Base-by-base conservation (phyloP, 257 asterid species). In the Solanum phureja region DNA sequence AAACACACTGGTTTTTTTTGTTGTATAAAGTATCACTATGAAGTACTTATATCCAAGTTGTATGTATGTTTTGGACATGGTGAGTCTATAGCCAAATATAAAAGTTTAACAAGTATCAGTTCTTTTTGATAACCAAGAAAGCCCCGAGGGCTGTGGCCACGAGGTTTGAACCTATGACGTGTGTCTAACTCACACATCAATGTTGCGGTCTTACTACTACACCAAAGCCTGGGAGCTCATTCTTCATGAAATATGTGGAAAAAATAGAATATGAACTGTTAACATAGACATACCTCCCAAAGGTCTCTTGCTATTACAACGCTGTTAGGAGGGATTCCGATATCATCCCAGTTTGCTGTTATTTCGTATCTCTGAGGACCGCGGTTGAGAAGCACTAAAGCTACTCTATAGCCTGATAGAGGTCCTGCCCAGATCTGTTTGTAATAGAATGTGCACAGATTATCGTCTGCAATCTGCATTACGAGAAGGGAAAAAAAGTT, bases 391-490 rank as follows among this genome's bases (percentile, higher is more conserved):
- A 96, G 91, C 81, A 96, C 89, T 76, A 96, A 66, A 11, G 94
- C 98, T 69, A 94, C 94, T 91, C 97, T 92, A 89, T 96, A 89
- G 10, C 90, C 84, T 3, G 98, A 90, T 10, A 96, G 96, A 23
- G 98, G 96, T 49, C 97, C 98, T 52, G 99, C 99, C 98, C 99
- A 96, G 10, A 95, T 93, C 99, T 96, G 87, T 46, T 24, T 3
- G 44, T 49, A 31, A 49, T 10, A 82, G 69, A 52, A 82, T 18
- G 71, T n/a, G 35, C 12, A 83, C 66, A 38, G 34, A 7, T 38
- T 72, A 62, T 12, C 7, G 8, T 31, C 81, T 69, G 16, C 58
- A 42, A 86, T 85, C 21, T 85, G 49, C 77, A 27, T 18, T 33
- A 69, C 0, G 12, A 21, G 0, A 1, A 23, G 12, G 86, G 74